phyloP scores from a whole-genome alignment of 257 asterid species.

The Solanum phureja region DNA sequence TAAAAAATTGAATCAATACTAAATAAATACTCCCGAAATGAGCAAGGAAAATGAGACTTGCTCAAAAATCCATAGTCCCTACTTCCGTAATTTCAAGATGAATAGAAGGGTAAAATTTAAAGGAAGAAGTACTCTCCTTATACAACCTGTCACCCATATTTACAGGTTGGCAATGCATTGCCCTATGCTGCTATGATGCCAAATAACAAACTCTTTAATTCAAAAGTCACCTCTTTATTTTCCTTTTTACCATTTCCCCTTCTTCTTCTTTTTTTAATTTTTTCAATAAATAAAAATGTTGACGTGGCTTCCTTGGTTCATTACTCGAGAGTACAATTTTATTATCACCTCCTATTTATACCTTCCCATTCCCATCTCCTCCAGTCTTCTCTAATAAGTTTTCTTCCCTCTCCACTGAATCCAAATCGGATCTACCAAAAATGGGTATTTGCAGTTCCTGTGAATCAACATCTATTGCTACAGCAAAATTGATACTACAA shows the following conservation, averaged over 20 bases:
- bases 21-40: background rate
- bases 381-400: background rate
- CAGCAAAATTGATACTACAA: slow-evolving; percentile 59
- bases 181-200: background rate
- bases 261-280: background rate
- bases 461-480: slow-evolving; percentile 58
- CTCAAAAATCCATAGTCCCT: background rate
- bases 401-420: background rate
- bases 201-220: background rate
- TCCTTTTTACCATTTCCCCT: background rate
- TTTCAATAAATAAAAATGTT: slow-evolving; percentile 1
- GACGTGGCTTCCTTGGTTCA: slow-evolving; percentile 48
- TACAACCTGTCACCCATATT: slow-evolving; percentile 56
- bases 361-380: background rate
- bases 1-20: background rate
- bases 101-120: background rate
- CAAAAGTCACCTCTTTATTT: background rate
- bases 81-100: background rate
- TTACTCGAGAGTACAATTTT: slow-evolving; percentile 30
- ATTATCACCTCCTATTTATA: background rate
- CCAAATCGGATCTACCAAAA: background rate
- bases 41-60: background rate
- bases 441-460: slow-evolving; percentile 91
- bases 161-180: slow-evolving; percentile 51
- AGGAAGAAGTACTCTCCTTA: background rate